phyloP scores from a whole-genome alignment of 176 grass and related monocot genomes.

The Musa itinerans region DNA sequence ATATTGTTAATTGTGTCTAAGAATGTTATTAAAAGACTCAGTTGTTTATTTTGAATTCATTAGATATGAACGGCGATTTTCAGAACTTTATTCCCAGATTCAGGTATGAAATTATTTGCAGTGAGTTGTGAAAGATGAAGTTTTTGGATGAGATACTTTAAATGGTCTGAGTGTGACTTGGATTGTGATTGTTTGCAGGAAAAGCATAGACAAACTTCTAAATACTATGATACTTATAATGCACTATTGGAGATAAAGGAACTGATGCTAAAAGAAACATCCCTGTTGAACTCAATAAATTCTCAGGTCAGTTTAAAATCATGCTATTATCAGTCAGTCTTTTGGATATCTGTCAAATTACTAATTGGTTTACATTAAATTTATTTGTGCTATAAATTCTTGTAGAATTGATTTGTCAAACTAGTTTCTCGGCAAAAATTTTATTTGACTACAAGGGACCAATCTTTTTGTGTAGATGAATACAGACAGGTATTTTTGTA shows the following conservation, averaged over 20 bases:
- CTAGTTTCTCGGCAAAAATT: too few species aligned
- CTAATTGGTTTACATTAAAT: neutral
- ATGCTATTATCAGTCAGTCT: neutral
- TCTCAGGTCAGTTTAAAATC: constrained; percentile 13
- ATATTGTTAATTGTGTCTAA: neutral
- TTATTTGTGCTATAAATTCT: neutral
- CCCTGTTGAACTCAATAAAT: constrained; percentile 19
- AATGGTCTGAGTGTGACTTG: neutral
- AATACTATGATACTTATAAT: constrained; percentile 17
- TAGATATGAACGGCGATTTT: constrained; percentile 18
- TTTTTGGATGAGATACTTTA: neutral
- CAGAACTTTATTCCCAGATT: constrained; percentile 23
- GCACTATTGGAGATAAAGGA: constrained; percentile 22
- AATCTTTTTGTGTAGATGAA: too few species aligned
- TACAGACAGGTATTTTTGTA: too few species aligned
- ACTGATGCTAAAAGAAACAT: constrained; percentile 22
- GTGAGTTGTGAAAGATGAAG: neutral
- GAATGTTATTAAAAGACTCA: neutral
- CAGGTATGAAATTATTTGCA: neutral
- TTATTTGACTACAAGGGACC: too few species aligned
- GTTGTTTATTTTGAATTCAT: constrained; percentile 3
- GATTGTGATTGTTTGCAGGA: neutral
- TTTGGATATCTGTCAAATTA: neutral
- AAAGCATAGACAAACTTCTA: constrained; percentile 14
- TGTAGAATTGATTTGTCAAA: too few species aligned